Base-by-base conservation (phyloP, 2,329 filamentous ascomycete species). In the Fusarium oligoseptatum region DNA sequence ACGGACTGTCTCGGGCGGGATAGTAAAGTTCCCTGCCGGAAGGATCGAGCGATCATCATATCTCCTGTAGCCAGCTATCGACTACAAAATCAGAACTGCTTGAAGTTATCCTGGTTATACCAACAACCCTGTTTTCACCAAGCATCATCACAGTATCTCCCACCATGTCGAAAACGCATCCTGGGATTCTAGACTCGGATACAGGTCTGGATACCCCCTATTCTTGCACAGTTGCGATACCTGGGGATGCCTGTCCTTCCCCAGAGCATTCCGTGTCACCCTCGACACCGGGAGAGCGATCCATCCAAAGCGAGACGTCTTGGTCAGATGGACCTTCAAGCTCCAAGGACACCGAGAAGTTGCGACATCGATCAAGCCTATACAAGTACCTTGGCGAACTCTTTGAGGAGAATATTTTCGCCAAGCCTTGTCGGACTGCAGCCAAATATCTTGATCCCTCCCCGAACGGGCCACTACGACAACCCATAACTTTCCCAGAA, bases 401-500 rank as follows among this genome's bases (percentile, higher is more conserved):
- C 9, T 67, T 64, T 8, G 61, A 60, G 4, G 66, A 68, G n/a
- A 68, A 68, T 3, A 24, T 52, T 10, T 10, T 68, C 7, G 66
- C 61, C 15, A 68, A 68, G 3, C 61, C 61, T 4, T 68, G 7
- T 7, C 61, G 61, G 12, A 20, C 20, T 4, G 61, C 61, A 37
- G 6, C 3, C 11, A 29, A 52, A 37, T 5, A 4, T 27, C 12
- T 27, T 1, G 14, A 27, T 29, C 12, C 8, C 14, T 29, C 45
- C 8, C 27, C 45, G 45, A 50, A 24, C 8, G 45, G 11, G 8
- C 3, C 5, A 17, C 24, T 50, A 17, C 45, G 12, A 3, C 45
- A 50, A 41, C 17, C 52, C 41, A 17, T 20, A 14, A 4, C 14
- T 5, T 83, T 80, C 34, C 82, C 82, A 1, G 82, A 84, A 60